Conservation (phyloP, 768 basidiomycete genomes). For the Butyriboletus loyo region DNA sequence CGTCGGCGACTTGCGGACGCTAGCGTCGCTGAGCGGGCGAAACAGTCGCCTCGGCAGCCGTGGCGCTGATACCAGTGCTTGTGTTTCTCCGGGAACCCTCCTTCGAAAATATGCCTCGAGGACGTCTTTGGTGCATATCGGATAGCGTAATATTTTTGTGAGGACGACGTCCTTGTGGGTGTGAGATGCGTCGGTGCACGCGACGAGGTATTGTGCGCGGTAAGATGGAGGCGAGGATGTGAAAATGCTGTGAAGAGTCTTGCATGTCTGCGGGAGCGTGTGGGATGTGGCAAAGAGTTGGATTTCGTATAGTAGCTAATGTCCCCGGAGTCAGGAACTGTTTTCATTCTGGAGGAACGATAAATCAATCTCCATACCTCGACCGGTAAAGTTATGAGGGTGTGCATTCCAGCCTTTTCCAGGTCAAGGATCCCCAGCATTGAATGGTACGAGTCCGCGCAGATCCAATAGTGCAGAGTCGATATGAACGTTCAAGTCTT, state of each 20-base stretch:
- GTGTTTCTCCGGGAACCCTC: not conserved
- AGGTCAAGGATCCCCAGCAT: not conserved
- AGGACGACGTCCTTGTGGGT: slow-evolving; percentile 24
- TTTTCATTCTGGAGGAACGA: not conserved
- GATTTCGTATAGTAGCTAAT: slow-evolving; percentile 75
- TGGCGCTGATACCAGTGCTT: slow-evolving; percentile 17
- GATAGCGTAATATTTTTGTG: slow-evolving; percentile 47
- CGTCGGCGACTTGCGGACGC: slow-evolving; percentile 24
- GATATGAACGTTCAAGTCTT: not conserved
- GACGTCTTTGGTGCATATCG: slow-evolving; percentile 37
- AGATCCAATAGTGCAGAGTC: not conserved
- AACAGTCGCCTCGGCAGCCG: slow-evolving; percentile 71
- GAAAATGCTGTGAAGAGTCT: slow-evolving; percentile 52
- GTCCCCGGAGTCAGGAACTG: slow-evolving; percentile 3
- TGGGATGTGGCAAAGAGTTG: slow-evolving; percentile 69
- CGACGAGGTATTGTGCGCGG: slow-evolving; percentile 64
- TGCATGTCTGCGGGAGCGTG: slow-evolving; percentile 57
- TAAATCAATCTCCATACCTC: slow-evolving; percentile 30
- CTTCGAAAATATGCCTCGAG: slow-evolving; percentile 46
- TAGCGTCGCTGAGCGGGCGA: slow-evolving; percentile 47
- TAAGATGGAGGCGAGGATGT: slow-evolving; percentile 52
- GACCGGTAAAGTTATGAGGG: slow-evolving; percentile 31
- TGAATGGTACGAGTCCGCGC: not conserved
- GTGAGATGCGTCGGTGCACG: slow-evolving; percentile 24
- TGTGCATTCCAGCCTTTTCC: slow-evolving; percentile 17